Evolutionary conservation across 164 flowering plant species (phyloP).

Genomic region (Magnolia kwangsiensis): DNA sequence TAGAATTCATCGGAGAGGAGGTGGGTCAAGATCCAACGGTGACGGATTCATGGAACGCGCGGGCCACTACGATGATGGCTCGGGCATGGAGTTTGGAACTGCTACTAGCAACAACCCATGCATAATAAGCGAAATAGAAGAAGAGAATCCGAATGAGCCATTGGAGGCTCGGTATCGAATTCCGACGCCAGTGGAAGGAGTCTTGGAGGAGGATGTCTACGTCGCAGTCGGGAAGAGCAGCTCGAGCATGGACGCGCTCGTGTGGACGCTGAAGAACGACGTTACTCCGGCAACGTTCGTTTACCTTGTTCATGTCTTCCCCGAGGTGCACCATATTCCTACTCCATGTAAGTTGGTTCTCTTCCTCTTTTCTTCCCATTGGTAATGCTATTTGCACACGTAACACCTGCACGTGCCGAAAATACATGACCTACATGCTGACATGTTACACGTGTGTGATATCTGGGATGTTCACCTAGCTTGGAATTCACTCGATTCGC

Average conservation of each 20-base stretch:
- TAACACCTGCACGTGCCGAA: too few species aligned
- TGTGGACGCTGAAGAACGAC: constrained; percentile 21
- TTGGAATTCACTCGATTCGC: too few species aligned
- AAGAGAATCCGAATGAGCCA: neutral
- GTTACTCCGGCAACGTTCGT: constrained; percentile 11
- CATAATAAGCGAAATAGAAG: constrained; percentile 16
- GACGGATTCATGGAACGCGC: neutral
- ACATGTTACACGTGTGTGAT: neutral
- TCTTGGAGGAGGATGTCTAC: constrained; percentile 12
- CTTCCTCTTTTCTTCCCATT: neutral
- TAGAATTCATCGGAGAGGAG: neutral
- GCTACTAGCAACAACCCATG: neutral
- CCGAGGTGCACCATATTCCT: constrained; percentile 22
- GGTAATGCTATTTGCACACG: neutral
- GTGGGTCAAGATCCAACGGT: neutral
- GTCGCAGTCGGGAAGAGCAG: constrained; percentile 21
- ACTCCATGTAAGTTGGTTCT: constrained; percentile 19
- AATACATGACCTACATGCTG: too few species aligned
- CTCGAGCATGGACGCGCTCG: constrained; percentile 26
- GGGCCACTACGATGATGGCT: neutral
- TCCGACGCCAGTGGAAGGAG: neutral
- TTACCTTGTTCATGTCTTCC: constrained; percentile 28
- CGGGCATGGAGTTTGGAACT: neutral
- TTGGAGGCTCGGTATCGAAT: neutral
- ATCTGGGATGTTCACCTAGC: neutral